Conservation (phyloP, 805 yeast genomes). For the Hanseniaspora occidentalis region DNA sequence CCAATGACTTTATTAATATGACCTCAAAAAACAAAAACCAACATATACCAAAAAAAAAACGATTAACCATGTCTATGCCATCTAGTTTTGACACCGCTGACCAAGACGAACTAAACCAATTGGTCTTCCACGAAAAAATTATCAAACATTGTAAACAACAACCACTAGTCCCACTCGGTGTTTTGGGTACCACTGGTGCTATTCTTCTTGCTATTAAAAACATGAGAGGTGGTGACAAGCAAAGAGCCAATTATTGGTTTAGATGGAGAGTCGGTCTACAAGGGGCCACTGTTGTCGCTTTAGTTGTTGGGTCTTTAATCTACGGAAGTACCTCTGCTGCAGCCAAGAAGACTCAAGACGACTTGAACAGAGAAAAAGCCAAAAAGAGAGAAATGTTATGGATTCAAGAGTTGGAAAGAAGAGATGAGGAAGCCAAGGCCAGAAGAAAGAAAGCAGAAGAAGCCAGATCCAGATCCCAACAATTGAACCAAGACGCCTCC, state of each 20-base stretch:
- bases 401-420: constrained; percentile 82
- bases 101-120: constrained; percentile 17
- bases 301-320: constrained; percentile 65
- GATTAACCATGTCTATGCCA: constrained; percentile 10
- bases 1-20: too few species aligned
- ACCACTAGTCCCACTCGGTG: constrained; percentile 81
- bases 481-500: constrained; percentile 22
- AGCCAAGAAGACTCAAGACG: constrained; percentile 45
- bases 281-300: constrained; percentile 68
- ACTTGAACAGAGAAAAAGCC: constrained; percentile 50
- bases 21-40: background rate
- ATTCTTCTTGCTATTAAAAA: constrained; percentile 69
- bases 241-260: constrained; percentile 75
- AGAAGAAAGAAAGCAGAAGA: constrained; percentile 57
- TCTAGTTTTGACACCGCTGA: constrained; percentile 26
- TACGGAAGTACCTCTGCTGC: constrained; percentile 41
- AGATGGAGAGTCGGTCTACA: constrained; percentile 84
- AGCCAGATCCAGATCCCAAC: constrained; percentile 34
- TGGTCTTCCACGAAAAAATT: constrained; percentile 44
- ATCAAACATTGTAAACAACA: constrained; percentile 62
- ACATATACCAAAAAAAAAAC: background rate
- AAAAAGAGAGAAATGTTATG: constrained; percentile 73
- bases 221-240: constrained; percentile 56
- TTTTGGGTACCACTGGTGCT: constrained; percentile 68
- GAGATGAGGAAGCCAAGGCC: constrained; percentile 61